Evolutionary conservation across 2,329 filamentous ascomycete species (phyloP), one percentile per base, ranked within the genome.

Genomic region (Colletotrichum brevisporum): DNA sequence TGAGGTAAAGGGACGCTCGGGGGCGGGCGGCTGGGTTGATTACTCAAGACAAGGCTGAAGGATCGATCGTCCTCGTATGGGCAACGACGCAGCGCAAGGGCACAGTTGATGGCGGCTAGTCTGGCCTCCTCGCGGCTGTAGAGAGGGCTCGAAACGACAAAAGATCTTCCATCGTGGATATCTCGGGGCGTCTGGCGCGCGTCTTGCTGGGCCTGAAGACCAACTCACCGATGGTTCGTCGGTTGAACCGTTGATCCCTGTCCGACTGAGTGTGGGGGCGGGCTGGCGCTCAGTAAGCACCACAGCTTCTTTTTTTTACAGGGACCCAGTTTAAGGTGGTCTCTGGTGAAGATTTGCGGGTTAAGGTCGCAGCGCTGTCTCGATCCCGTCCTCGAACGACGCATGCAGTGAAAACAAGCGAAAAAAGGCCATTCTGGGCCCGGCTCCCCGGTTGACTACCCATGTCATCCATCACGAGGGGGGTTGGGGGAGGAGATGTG

Each of bases 281-380:
- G 41, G 6, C 27, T 31, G 52, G 45, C 54, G 54, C 62, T 65
- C 62, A 65, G 62, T 65, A 65, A 65, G 62, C 62, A 65, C 45
- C 36, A 13, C 10, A 10, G 6, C 52, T 6, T 18, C 31, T 8
- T 36, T 18, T 36, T 24, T 24, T 24, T 27, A 10, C 16, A 36
- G n/a, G 41, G 47, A 36, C 26, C 47, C 54, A 18, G 21, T 57
- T 61, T 59, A 45, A 9, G 36, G 24, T 45, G 54, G 62, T 26
- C 15, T 16, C 41, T 10, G 21, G 43, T 12, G 26, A 43, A 26
- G 41, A 39, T 31, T 41, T 58, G 53, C 54, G 24, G 62, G 54
- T 51, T 59, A 41, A n/a, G 54, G 54, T 65, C 41, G 47, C 54
- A 65, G 47, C 62, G 39, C 54, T 39, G 47, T 15, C 54, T 24